Base-by-base conservation (phyloP, 352 stramenopile genomes). In the Elongisporangium senticosum region DNA sequence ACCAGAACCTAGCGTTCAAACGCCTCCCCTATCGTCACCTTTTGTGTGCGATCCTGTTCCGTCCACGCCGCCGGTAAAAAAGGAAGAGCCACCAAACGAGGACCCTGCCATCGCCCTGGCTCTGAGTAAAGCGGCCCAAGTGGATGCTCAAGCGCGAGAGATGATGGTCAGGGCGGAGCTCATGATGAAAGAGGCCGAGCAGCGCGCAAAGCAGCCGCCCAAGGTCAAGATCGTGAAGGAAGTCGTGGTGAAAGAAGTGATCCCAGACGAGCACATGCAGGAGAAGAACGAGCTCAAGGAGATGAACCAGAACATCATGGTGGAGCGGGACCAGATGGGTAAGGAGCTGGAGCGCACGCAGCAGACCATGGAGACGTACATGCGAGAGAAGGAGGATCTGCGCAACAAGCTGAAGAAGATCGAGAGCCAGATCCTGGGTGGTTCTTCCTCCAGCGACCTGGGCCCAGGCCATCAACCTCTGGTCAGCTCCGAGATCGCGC, bases 171-270 rank as follows among this genome's bases (percentile, higher is more conserved):
- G 75, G 53, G 85, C 79, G 0, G 67, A 93, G 63, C 51, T 65
- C 19, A 76, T 93, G 64, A 88, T 91, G 68, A 56, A 75, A 24
- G 77, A 92, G 48, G 81, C 82, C 7, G 67, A 77, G 22, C 53
- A 65, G 24, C 69, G 69, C 3, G 61, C 65, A 10, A 62, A 79
- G 33, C 61, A 70, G 11, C 62, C 61, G 2, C 71, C 78, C 19
- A 65, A 78, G 15, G 62, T 85, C 2, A 74, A 79, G 53, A 68
- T 86, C 39, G 64, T 84, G 23, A 79, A 80, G 51, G 69, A 93
- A 52, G 79, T 89, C 4, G 79, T 90, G 6, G 77, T 90, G 20
- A 86, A 86, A 39, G 81, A 93, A 59, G 78, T 90, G n/a, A 83
- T 93, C 37, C 77, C 84, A 6, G 82, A 89, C 49, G 53, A 70